Conservation (phyloP, 2,329 filamentous ascomycete genomes). For the Sarocladiaceae sp. region DNA sequence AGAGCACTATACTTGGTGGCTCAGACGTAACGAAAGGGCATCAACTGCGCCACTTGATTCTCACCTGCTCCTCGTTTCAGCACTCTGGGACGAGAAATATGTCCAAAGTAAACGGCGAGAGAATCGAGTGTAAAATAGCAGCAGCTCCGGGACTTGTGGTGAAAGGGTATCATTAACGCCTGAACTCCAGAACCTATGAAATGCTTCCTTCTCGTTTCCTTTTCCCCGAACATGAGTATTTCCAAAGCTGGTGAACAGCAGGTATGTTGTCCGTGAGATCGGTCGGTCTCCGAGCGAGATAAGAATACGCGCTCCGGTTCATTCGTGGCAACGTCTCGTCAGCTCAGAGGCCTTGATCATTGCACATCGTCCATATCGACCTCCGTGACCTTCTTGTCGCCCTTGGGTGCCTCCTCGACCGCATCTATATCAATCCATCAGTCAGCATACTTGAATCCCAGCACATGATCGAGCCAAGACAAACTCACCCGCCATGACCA, state of each 20-base stretch:
- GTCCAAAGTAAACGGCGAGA: neutral
- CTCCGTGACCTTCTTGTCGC: slow-evolving; percentile 16
- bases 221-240: neutral
- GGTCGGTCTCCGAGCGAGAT: too few relatives aligned
- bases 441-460: slow-evolving; percentile 2
- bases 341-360: too few relatives aligned
- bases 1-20: too few relatives aligned
- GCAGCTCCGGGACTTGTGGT: neutral
- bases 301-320: too few relatives aligned
- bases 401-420: neutral
- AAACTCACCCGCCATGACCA: slow-evolving; percentile 39
- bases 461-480: neutral
- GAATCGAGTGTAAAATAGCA: neutral
- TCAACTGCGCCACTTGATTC: too few relatives aligned
- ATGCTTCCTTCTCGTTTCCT: neutral
- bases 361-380: slow-evolving; percentile 22
- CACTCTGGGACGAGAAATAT: too few relatives aligned
- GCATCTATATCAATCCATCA: neutral
- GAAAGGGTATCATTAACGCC: slow-evolving; percentile 8
- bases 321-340: neutral
- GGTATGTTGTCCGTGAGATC: too few relatives aligned
- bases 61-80: too few relatives aligned
- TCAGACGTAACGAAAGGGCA: too few relatives aligned
- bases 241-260: neutral
- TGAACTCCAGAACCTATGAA: neutral